These are phyloP conservation scores for Monosporascus cannonballus DNA, from an alignment of 2,329 filamentous ascomycete genomes.

Conservation along the genomic window DNA sequence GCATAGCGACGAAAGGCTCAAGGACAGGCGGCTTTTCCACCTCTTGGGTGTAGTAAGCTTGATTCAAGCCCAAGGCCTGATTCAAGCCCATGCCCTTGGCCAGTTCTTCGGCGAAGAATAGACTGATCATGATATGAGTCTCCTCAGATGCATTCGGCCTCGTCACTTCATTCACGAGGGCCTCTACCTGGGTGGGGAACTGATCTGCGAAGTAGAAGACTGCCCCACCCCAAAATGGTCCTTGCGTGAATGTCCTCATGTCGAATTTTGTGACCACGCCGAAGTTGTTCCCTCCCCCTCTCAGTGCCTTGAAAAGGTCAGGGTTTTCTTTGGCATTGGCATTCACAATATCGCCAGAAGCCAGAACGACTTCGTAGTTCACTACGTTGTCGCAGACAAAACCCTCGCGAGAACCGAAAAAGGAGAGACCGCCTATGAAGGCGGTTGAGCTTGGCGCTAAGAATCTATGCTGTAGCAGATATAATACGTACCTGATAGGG, in stretches of 20 bases:
- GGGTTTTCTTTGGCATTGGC: constrained; percentile 1
- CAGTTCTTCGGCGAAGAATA: constrained; percentile 1
- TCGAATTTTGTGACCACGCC: constrained; percentile 1
- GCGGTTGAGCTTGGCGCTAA: not conserved
- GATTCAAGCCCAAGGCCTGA: not conserved
- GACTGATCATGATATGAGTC: constrained; percentile 6
- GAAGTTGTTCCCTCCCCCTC: not conserved
- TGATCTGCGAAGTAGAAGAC: not conserved
- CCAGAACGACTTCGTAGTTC: constrained; percentile 2
- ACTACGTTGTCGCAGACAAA: constrained; percentile 3
- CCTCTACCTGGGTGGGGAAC: constrained; percentile 1
- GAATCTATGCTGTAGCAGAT: not conserved
- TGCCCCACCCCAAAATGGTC: constrained; percentile 1
- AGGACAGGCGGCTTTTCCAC: constrained; percentile 7
- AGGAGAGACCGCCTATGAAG: not conserved
- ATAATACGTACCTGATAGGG: not conserved
- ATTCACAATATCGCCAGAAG: not conserved
- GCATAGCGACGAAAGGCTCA: constrained; percentile 2
- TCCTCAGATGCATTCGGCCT: constrained; percentile 1
- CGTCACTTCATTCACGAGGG: constrained; percentile 1
- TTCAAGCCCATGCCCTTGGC: constrained; percentile 4
- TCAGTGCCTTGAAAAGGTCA: not conserved
- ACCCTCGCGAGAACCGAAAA: constrained; percentile 1
- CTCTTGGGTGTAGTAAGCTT: constrained; percentile 3
- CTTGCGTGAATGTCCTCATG: constrained; percentile 1